phyloP scores from a whole-genome alignment of 371 early-diverging fungal species.

The Circinella umbellata region DNA sequence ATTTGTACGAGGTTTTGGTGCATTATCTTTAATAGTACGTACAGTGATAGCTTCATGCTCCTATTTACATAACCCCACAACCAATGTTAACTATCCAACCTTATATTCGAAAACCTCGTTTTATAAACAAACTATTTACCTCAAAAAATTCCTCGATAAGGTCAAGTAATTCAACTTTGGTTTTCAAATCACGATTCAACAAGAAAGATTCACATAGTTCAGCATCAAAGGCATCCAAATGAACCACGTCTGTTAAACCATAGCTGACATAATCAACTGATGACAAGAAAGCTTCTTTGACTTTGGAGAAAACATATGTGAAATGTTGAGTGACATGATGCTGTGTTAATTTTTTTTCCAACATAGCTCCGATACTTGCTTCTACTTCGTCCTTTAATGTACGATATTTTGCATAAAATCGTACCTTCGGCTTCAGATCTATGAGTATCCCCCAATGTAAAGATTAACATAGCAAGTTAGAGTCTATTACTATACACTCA shows the following conservation, averaged over 20 bases:
- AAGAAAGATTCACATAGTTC: conserved; percentile 61
- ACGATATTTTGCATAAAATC: conserved; percentile 58
- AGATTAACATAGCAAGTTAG: too few relatives aligned
- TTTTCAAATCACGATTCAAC: conserved; percentile 58
- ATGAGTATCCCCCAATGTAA: too few relatives aligned
- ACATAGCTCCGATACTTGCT: conserved; percentile 52
- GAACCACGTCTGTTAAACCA: conserved; percentile 64
- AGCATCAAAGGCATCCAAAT: conserved; percentile 63
- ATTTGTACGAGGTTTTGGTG: conserved; percentile 26
- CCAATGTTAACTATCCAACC: too few relatives aligned
- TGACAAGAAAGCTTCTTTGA: conserved; percentile 56
- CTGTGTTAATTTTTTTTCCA: conserved; percentile 48
- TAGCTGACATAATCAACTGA: conserved; percentile 64
- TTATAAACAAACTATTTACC: conserved; percentile 22
- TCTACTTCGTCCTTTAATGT: conserved; percentile 72
- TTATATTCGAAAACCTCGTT: not conserved
- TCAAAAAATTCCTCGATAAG: conserved; percentile 58
- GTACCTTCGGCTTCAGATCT: conserved; percentile 50
- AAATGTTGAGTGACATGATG: conserved; percentile 58
- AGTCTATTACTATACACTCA: too few relatives aligned
- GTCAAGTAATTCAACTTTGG: conserved; percentile 52
- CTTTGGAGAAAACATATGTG: conserved; percentile 53
- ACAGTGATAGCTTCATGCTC: conserved; percentile 47
- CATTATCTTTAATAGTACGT: conserved; percentile 36
- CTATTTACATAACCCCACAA: conserved; percentile 6